Conservation (phyloP, 805 yeast species). For the Candida schatavii region DNA sequence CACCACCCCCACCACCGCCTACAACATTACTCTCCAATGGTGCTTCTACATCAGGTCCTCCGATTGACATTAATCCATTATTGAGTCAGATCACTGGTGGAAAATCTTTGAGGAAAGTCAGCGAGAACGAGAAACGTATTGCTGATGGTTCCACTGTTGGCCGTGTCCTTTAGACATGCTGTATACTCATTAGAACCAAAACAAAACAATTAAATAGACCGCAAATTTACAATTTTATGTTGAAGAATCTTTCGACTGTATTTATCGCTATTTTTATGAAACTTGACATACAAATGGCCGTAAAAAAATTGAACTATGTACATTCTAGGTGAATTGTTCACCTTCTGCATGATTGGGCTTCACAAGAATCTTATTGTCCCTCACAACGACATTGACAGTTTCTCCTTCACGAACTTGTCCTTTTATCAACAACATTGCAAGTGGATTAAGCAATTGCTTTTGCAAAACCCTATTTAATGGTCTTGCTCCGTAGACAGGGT, state of each 20-base stretch:
- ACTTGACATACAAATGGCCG: neutral
- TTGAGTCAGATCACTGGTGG: conserved; percentile 60
- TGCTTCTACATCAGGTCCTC: conserved; percentile 7
- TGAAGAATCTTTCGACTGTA: too few relatives aligned
- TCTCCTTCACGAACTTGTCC: conserved; percentile 62
- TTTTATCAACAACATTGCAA: conserved; percentile 75
- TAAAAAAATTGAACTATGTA: too few relatives aligned
- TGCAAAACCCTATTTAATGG: conserved; percentile 91
- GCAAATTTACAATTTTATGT: neutral
- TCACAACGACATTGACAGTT: conserved; percentile 25
- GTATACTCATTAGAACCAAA: too few relatives aligned
- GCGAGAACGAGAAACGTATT: conserved; percentile 44
- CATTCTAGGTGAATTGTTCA: too few relatives aligned
- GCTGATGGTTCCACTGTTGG: conserved; percentile 50
- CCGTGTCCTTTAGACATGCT: conserved; percentile 38
- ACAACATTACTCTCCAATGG: conserved; percentile 28
- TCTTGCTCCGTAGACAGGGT: conserved; percentile 90
- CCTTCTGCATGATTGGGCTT: conserved; percentile 33
- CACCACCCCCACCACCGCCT: conserved; percentile 22
- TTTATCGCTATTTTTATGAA: neutral
- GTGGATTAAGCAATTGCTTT: conserved; percentile 78
- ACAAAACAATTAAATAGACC: neutral
- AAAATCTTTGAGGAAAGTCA: conserved; percentile 47
- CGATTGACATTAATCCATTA: conserved; percentile 42
- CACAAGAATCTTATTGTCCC: conserved; percentile 23